Base-by-base conservation (phyloP, 1,139 yeast species). In the Pichia sp. region DNA sequence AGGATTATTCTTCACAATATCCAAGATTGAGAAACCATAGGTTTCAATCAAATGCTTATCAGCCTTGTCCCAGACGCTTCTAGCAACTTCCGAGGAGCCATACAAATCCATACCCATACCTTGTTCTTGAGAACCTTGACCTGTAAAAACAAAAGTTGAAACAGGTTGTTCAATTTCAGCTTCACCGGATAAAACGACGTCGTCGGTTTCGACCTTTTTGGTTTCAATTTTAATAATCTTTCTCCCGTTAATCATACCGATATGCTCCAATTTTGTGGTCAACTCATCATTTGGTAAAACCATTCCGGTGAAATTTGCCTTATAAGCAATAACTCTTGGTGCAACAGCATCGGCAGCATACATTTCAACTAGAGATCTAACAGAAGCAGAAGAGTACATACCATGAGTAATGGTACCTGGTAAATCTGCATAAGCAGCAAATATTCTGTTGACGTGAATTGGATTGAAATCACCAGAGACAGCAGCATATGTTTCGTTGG, bases 51-150 rank as follows among this genome's bases (percentile, higher is more conserved):
- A 93, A 73, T 95, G 99, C 60, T 75, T 73, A 70, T 93, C 99
- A 59, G 99, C 99, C 71, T 90, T 87, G 73, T 93, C 98, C 99
- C 99, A 93, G 60, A 93, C 98, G 61, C 82, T 84, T 68, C 85
- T 85, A 57, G 99, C 99, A 71, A 95, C 97, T 45, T 82, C 90
- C 54, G 97, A 88, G 51, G 90, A 80, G 62, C 84, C 85, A 74
- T 93, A 93, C 70, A 93, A 81, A 74, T 95, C 99, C 99, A 93
- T 93, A 78, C 99, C 99, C 99, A 93, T 93, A 71, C 98, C 98
- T 78, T 95, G 99, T 74, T 95, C 99, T 76, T 93, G 99, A 58
- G 99, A 92, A 72, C 99, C 99, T 80, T 93, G 99, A 71, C 99
- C 99, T 63, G 99, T 93, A 77, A 95, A 93, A 57, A 93, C 97